Base-by-base conservation (phyloP, 2,329 filamentous ascomycete genomes). In the Emergomyces africanus region DNA sequence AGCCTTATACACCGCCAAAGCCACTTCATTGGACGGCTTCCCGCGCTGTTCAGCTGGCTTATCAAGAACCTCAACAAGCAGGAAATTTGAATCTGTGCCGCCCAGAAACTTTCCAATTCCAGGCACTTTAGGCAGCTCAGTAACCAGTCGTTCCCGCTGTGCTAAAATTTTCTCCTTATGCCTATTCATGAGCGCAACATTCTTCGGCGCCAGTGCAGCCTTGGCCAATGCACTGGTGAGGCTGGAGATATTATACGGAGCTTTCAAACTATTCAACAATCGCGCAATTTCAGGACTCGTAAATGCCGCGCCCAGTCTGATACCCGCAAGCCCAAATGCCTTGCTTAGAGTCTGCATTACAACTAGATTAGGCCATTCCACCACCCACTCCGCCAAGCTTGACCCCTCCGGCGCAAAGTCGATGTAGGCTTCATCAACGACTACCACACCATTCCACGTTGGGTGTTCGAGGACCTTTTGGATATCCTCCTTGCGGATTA, bases 331-430 rank as follows among this genome's bases (percentile, higher is more conserved):
- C 33, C 94, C 94, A 69, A 99, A 99, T 0, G 90, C 94, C 74
- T 99, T 99, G 68, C 89, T 95, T n/a, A 97, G 81, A 0, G 94
- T 99, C 78, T 99, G 94, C 89, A 97, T 90, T 60, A 99, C 91
- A 20, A 96, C 90, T 30, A 99, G 79, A 73, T 99, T 99, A 56
- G 92, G 91, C 83, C 89, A 95, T 68, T 96, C 90, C 41, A 82
- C 79, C 0, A 95, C 91, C 87, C 89, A 95, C 74, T 95, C 89
- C 30, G 94, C 92, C 30, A 97, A 81, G 64, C 88, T 95, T 48
- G 88, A 81, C 30, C 83, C 85, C 54, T 87, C 84, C 5, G 85
- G 84, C 6, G 91, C 87, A 69, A 97, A 99, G 75, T 99, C 94
- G 67, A 99, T 85, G 75, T 99, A 99, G 20, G 94, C 94, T 75